Evolutionary conservation across 1,284 basidiomycete genomes (phyloP).

Genomic region (Marasmius tenuissimus): DNA sequence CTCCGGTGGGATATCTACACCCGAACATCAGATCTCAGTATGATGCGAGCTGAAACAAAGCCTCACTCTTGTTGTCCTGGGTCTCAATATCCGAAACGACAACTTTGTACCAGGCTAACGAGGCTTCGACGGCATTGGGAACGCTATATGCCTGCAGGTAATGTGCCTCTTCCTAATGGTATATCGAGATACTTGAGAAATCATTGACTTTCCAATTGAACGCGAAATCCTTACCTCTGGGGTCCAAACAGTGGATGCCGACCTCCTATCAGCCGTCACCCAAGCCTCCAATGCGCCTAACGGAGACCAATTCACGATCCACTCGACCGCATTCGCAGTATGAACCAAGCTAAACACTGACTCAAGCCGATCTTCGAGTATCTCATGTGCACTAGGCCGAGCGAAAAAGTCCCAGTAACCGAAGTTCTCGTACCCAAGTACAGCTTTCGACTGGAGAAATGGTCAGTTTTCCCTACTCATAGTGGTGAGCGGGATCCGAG

Average conservation of each 20-base stretch:
- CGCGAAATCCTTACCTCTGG: conserved; percentile 1
- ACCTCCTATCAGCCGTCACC: conserved; percentile 23
- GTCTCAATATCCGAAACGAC: neutral
- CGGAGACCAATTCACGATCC: conserved; percentile 20
- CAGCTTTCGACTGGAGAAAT: conserved; percentile 8
- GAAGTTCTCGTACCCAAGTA: conserved; percentile 28
- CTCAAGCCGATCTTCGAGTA: conserved; percentile 30
- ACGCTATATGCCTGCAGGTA: conserved; percentile 20
- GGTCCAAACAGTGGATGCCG: conserved; percentile 15
- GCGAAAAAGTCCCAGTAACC: conserved; percentile 40
- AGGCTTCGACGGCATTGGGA: conserved; percentile 13
- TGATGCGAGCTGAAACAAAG: too few relatives aligned
- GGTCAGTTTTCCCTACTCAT: conserved; percentile 6
- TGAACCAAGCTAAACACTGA: conserved; percentile 20
- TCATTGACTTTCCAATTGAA: neutral
- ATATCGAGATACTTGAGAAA: neutral
- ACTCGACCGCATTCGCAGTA: conserved; percentile 23
- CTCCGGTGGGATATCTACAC: conserved; percentile 22
- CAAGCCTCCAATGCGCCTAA: conserved; percentile 30
- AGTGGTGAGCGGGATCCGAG: conserved; percentile 18
- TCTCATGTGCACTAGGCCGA: conserved; percentile 25
- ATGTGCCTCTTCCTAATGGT: conserved; percentile 24
- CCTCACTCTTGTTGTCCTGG: conserved; percentile 17
- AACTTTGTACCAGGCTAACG: conserved; percentile 10
- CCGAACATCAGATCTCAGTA: neutral